A percentile compares a stretch with the other conserved stretches of the same genome.
Conservation (phyloP, 2,329 filamentous ascomycete species). For the Fusarium chaquense region DNA sequence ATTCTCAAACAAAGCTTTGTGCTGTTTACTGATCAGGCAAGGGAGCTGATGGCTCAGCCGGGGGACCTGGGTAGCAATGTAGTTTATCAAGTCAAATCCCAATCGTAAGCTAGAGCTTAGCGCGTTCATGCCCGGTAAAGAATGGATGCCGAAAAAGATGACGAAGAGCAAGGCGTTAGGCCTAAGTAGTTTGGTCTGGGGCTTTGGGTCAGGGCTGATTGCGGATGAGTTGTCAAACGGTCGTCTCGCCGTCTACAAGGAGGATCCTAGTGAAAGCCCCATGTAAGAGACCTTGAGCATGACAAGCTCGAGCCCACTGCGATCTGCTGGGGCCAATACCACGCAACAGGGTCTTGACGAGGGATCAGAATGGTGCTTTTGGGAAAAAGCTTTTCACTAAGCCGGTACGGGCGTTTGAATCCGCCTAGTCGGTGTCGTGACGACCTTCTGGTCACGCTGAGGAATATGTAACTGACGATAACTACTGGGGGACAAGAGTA, state of each 20-base stretch:
- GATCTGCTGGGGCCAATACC: constrained; percentile 54
- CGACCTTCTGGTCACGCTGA: constrained; percentile 42
- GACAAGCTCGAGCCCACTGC: constrained; percentile 58
- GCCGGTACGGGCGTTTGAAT: constrained; percentile 41
- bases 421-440: constrained; percentile 45
- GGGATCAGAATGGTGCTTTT: constrained; percentile 38
- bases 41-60: constrained; percentile 49
- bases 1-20: constrained; percentile 46
- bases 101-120: constrained; percentile 48
- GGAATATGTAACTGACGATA: constrained; percentile 41
- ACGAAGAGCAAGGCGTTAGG: constrained; percentile 48
- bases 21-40: constrained; percentile 47
- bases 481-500: constrained; percentile 27
- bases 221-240: constrained; percentile 53
- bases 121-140: constrained; percentile 49
- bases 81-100: constrained; percentile 49
- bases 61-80: constrained; percentile 47
- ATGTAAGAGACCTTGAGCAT: constrained; percentile 55
- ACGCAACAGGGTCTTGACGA: constrained; percentile 57
- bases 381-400: constrained; percentile 39
- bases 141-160: constrained; percentile 46
- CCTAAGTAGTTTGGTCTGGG: constrained; percentile 47
- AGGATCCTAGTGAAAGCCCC: constrained; percentile 55
- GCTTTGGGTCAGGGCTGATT: constrained; percentile 50
- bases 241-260: constrained; percentile 55